Evolutionary conservation across 192 early-diverging fungal genomes (phyloP).

Genomic region (Gryganskiella cystojenkinii): DNA sequence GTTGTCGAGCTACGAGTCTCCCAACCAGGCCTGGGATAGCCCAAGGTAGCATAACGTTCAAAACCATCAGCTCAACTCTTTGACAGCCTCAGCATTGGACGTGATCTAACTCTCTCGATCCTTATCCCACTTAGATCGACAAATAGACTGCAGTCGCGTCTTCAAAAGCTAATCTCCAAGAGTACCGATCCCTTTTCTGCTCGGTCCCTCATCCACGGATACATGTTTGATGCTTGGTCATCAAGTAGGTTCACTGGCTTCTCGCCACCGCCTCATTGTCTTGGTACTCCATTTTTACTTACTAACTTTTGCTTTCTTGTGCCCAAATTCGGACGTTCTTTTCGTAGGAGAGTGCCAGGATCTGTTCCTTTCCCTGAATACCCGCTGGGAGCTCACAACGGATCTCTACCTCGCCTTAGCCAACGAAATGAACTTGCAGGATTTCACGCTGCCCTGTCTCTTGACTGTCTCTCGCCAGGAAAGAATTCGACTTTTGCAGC

Average conservation of each 20-base stretch:
- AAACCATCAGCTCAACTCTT: no score
- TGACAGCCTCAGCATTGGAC: neutral
- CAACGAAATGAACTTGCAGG: slow-evolving; percentile 8
- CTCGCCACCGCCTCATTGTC: neutral
- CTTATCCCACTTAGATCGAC: slow-evolving; percentile 3
- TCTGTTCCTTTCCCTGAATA: slow-evolving; percentile 30
- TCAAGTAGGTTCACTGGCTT: slow-evolving; percentile 3
- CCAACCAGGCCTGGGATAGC: neutral
- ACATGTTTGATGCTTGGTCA: slow-evolving; percentile 47
- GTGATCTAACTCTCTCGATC: slow-evolving; percentile 4
- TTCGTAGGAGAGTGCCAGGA: slow-evolving; percentile 28
- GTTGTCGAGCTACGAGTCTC: slow-evolving; percentile 20
- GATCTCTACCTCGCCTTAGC: slow-evolving; percentile 11
- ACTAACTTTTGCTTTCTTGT: no score
- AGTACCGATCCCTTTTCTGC: neutral
- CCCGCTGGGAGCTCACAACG: slow-evolving; percentile 12
- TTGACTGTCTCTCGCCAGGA: slow-evolving; percentile 13
- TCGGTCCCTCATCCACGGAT: slow-evolving; percentile 26
- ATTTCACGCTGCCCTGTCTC: neutral
- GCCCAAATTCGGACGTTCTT: neutral
- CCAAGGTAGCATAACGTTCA: neutral
- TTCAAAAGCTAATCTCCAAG: slow-evolving; percentile 3
- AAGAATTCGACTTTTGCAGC: neutral
- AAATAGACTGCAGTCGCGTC: neutral
- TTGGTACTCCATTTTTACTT: neutral